These are phyloP conservation scores for Royoungia palumana DNA, from an alignment of 768 basidiomycete genomes.

Conservation along the genomic window DNA sequence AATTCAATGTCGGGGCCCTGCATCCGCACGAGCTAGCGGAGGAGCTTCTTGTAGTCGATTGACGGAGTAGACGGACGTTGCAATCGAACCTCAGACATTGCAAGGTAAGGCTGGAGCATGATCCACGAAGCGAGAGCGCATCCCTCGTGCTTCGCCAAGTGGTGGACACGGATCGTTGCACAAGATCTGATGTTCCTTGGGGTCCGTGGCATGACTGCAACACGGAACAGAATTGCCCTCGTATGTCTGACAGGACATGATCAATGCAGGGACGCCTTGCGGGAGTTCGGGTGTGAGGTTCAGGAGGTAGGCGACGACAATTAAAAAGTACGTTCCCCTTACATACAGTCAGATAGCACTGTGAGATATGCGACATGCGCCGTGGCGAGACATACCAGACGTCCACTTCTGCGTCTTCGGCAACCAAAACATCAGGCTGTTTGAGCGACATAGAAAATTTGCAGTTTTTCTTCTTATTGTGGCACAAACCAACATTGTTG, in stretches of 20 bases:
- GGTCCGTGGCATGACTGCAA: slow-evolving; percentile 59
- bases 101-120: slow-evolving; percentile 60
- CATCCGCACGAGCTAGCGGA: slow-evolving; percentile 83
- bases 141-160: slow-evolving; percentile 95
- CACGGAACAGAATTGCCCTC: slow-evolving; percentile 91
- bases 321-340: slow-evolving; percentile 94
- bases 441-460: slow-evolving; percentile 90
- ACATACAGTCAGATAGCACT: not conserved
- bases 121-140: slow-evolving; percentile 87
- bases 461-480: slow-evolving; percentile 62
- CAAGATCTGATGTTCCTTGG: slow-evolving; percentile 17
- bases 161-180: slow-evolving; percentile 57
- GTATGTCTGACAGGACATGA: slow-evolving; percentile 92
- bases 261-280: slow-evolving; percentile 68
- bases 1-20: slow-evolving; percentile 81
- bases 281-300: slow-evolving; percentile 85
- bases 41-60: slow-evolving; percentile 57
- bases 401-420: slow-evolving; percentile 87
- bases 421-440: slow-evolving; percentile 86
- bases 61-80: slow-evolving; percentile 31
- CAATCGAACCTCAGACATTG: slow-evolving; percentile 3
- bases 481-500: no score
- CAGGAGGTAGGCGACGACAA: slow-evolving; percentile 78
- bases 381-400: slow-evolving; percentile 66
- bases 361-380: not conserved